These are phyloP conservation scores for Zygnema cylindricum DNA, from an alignment of 139 green algal genomes.

Conservation along the genomic window DNA sequence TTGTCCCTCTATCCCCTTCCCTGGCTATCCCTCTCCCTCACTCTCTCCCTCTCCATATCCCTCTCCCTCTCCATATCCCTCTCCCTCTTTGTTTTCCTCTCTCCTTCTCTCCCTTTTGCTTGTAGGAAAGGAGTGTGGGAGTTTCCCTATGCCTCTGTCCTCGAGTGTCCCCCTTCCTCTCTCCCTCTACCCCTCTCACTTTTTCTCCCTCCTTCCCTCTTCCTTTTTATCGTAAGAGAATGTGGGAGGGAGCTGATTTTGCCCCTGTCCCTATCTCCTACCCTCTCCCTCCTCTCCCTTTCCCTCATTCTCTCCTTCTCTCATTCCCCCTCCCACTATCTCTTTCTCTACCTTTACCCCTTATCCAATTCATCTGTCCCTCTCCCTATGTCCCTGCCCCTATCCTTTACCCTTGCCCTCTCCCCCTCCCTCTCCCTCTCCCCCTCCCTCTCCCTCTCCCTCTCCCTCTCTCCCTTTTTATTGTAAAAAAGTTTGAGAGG, in stretches of 20 bases:
- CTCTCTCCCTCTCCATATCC: too few relatives aligned
- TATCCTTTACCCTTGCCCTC: background rate
- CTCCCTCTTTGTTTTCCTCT: too few relatives aligned
- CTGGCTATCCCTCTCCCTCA: too few relatives aligned
- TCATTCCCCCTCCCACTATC: background rate
- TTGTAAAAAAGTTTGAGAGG: slow-evolving; percentile 4
- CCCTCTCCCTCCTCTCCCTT: background rate
- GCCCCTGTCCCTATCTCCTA: background rate
- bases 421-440: too few relatives aligned
- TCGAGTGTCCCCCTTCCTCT: background rate
- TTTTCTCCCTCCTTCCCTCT: background rate
- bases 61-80: too few relatives aligned
- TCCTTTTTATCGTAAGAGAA: too few relatives aligned
- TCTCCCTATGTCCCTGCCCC: background rate
- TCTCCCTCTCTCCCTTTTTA: slow-evolving; percentile 4
- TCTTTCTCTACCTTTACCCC: background rate
- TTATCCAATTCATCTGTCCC: background rate
- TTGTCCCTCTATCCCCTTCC: too few relatives aligned
- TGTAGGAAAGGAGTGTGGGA: too few relatives aligned
- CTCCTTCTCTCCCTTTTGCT: too few relatives aligned
- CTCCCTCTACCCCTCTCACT: background rate
- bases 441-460: too few relatives aligned
- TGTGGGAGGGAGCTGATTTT: too few relatives aligned
- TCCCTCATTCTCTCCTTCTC: background rate
- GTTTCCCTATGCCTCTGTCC: too few relatives aligned